A percentile compares a stretch with the other conserved stretches of the same genome.
Evolutionary conservation across 306 rosid genomes (phyloP).

Genomic region (Gastrolobium bilobum): DNA sequence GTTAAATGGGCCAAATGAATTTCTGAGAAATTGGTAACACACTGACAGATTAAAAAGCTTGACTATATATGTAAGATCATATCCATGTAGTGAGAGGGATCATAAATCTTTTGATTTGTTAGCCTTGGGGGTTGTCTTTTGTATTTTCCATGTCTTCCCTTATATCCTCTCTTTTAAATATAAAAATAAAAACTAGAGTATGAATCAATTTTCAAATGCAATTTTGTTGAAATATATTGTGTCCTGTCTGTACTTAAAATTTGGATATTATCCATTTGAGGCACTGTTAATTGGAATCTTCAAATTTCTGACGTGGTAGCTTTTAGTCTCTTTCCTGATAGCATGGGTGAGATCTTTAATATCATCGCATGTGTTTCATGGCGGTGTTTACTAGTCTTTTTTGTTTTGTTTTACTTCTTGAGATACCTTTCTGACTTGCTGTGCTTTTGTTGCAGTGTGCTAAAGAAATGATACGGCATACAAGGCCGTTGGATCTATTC

Average conservation of each 20-base stretch:
- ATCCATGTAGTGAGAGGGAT: too few species aligned
- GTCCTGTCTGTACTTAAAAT: constrained; percentile 10
- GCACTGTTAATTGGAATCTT: constrained; percentile 7
- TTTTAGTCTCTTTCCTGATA: neutral
- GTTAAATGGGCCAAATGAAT: too few species aligned
- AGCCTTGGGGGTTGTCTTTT: neutral
- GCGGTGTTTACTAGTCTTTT: neutral
- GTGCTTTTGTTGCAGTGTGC: constrained; percentile 66
- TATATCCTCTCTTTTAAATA: neutral
- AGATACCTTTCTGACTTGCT: constrained; percentile 37
- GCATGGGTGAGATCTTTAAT: constrained; percentile 6
- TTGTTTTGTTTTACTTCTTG: constrained; percentile 2
- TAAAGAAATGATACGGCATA: constrained; percentile 71
- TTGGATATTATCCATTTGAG: constrained; percentile 1
- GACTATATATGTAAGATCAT: too few species aligned
- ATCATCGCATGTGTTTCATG: neutral
- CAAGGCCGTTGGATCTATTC: constrained; percentile 28
- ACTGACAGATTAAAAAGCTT: too few species aligned
- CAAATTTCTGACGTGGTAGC: constrained; percentile 11
- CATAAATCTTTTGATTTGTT: neutral
- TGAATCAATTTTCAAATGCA: constrained; percentile 11
- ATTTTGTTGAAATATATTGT: neutral
- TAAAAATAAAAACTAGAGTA: neutral
- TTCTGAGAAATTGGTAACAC: constrained; percentile 25
- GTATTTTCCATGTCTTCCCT: neutral